Evolutionary conservation across 352 stramenopile genomes (phyloP), one percentile per base, ranked within the genome.

Genomic region (Thalassiosira hispida): DNA sequence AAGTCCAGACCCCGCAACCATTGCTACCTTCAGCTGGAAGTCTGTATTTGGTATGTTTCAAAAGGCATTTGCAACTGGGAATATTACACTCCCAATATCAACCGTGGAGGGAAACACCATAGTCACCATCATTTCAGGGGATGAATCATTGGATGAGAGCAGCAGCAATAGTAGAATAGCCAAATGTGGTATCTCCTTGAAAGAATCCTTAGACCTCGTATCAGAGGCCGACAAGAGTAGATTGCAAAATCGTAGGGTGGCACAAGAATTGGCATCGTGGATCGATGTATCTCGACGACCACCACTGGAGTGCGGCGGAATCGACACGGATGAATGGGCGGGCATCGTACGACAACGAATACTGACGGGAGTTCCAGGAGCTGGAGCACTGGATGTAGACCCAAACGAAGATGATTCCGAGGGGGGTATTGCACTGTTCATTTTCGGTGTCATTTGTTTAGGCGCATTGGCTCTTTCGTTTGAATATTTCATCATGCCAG

Each of bases 361-460:
- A 49, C 25, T 77, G 18, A 16, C 31, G 9, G 60, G 57, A 29
- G 69, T 77, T 23, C 14, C 42, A 18, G 69, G 69, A 25, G 59
- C 69, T 29, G 69, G 69, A 22, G 25, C 75, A 18, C 40, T 79
- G 46, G 70, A 79, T 65, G 42, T 79, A 25, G 70, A 79, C 29
- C 70, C 70, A 14, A 79, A 79, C 42, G 60, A 79, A 59, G 62
- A 79, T 52, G 40, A 49, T 49, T 29, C 27, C 7, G 70, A 79
- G 16, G 61, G 49, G 12, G 57, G 2, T 2, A 22, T 68, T n/a
- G 70, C 60, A 7, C 12, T 79, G n/a, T 5, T 66, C 5, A 46
- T 79, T 18, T 79, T 79, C 59, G 70, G 70, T 23, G 12, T 65
- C 18, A 47, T 79, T 27, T 46, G 46, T 56, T 9, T 59, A 18